These are phyloP conservation scores for Gomphus sp. DNA, from an alignment of 1,284 basidiomycete species.

Conservation along the genomic window DNA sequence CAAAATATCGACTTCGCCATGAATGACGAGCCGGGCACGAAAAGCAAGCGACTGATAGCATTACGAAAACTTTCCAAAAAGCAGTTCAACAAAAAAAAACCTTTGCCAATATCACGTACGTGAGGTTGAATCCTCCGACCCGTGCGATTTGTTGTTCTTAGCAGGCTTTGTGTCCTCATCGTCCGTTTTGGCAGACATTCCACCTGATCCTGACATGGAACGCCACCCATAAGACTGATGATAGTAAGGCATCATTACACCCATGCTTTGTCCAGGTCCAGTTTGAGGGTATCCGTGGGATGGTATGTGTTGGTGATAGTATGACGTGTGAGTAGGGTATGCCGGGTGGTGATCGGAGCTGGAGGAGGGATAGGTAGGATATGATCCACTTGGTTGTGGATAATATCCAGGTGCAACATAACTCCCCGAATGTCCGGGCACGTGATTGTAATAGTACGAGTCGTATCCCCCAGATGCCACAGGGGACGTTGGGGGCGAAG, in stretches of 20 bases:
- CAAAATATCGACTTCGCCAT: not conserved
- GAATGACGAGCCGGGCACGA: not conserved
- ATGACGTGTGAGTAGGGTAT: not conserved
- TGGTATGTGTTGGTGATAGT: not conserved
- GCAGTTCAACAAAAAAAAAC: not conserved
- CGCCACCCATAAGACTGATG: not conserved
- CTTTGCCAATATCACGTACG: not conserved
- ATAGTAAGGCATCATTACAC: slow-evolving; percentile 1
- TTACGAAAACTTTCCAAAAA: not conserved
- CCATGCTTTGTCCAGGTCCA: not conserved
- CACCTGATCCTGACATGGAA: not conserved
- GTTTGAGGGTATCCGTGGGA: not conserved
- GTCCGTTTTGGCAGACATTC: not conserved
- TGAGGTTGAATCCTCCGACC: not conserved
- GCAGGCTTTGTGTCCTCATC: not conserved
- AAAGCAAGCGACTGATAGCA: not conserved
- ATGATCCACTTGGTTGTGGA: not conserved
- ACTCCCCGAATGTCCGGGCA: not conserved
- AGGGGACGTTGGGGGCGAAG: not conserved
- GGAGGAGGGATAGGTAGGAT: not conserved
- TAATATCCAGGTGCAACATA: not conserved
- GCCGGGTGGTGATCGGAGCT: not conserved
- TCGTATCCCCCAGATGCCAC: not conserved
- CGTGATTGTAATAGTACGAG: not conserved
- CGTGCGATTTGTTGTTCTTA: not conserved